Base-by-base conservation (phyloP, 768 basidiomycete genomes). In the Gymnopilus dilepis region DNA sequence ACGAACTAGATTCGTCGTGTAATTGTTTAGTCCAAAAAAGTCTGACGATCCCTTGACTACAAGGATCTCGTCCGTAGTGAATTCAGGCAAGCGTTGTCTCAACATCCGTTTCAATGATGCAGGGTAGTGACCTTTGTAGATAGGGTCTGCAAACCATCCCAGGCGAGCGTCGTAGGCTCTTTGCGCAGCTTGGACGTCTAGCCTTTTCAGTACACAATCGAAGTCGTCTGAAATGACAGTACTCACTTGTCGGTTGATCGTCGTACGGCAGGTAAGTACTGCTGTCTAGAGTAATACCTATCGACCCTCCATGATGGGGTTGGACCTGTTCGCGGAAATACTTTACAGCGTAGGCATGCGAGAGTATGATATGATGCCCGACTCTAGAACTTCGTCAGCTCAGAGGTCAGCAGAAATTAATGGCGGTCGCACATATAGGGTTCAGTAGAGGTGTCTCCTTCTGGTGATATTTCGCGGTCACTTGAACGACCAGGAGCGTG, bases 271-370 rank as follows among this genome's bases (percentile, higher is more conserved):
- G 81, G 50, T 82, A 80, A 82, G 84, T 88, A 59, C 85, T 80
- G 13, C 85, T 84, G 65, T 91, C 89, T 41, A 92, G 77, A 0
- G 91, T 92, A 68, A 93, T 88, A 2, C 89, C 90, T 64, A 92
- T 89, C 42, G 76, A 70, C 15, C 89, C 91, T 9, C 80, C 77
- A 66, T 90, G 86, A 0, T 61, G 67, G 1, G 77, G 61, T 71
- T 85, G 80, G 78, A 85, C 86, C 37, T 84, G 71, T 9, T 85
- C 79, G 33, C 87, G 83, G 69, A 91, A 92, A 12, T 84, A 70
- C 68, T 90, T 83, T 42, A 83, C 83, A 5, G 87, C 86, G 62
- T 84, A 75, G 4, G 87, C 89, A 63, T 92, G 92, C 0, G 91
- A 78, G 17, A 92, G 78, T 53, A 92, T 86, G 43, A 90, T 73